Base-by-base conservation (phyloP, 2,329 filamentous ascomycete genomes). In the Ilyonectria robusta region DNA sequence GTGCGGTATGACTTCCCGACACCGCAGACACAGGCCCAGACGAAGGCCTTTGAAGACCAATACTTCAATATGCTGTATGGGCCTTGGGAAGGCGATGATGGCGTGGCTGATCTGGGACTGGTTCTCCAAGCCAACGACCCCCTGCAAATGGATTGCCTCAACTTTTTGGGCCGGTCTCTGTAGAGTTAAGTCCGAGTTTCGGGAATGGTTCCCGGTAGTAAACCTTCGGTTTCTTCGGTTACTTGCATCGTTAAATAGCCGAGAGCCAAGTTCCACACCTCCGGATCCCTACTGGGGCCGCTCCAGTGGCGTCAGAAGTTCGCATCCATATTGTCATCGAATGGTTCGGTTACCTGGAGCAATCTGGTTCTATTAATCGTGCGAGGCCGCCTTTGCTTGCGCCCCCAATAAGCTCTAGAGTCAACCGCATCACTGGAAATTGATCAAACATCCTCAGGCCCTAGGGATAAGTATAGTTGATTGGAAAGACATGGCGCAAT, bases 41-140 rank as follows among this genome's bases (percentile, higher is more conserved):
- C 75, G 6, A 77, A 77, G 11, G 62, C 75, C 1, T 77, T 79
- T 26, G 79, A 80, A 23, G 78, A 81, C 37, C 79, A 80, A 42
- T 81, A 81, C 57, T 78, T 81, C 31, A 78, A 75, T 33, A 69
- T 82, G 54, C 71, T 80, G 26, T 79, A 78, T 19, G 76, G 77
- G 2, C 75, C 78, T 15, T 81, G 79, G 76, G 79, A 81, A 48
- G 79, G 79, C 1, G 79, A 81, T 42, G 78, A 81, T 57, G 75
- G 76, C 1, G 62, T 81, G 15, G 78, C 75, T 19, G 79, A 81
- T 65, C 67, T 81, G 50, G 74, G 78, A 2, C 35, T 79, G 19
- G 80, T 82, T 15, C 31, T 81, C 11, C 77, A 79, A 40, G 75
- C 76, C 2, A 76, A 80, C 11, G 78, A 77, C 6, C 74, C 76